Evolutionary conservation across 225 moss, liverwort and hornwort species (phyloP), one percentile per base, ranked within the genome.

Genomic region (Polytrichum commune): DNA sequence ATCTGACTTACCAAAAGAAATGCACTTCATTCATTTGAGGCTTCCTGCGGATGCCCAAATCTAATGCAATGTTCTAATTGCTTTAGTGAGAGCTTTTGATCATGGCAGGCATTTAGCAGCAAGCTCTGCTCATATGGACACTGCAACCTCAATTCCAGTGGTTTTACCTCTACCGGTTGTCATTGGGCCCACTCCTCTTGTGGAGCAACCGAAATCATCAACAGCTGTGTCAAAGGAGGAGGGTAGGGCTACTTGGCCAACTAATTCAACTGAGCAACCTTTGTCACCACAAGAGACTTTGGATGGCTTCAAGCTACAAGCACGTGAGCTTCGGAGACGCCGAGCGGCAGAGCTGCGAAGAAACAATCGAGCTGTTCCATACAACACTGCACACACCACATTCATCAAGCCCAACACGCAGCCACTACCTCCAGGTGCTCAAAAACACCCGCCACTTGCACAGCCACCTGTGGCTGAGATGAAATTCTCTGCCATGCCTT

Each of bases 221-320:
- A 38, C 24, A 25, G 62, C n/a, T 13, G 62, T 62, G 46, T n/a
- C 32, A 18, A 18, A 60, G 71, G 22, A 71, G 58, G 60, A 38
- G 25, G 33, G 5, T 22, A 54, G 19, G 25, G 64, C 4, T 8
- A 18, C 5, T 29, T 83, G 78, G 78, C 60, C 60, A 25, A 33
- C 27, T 1, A 7, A 38, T 32, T 64, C 10, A 72, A 73, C 60
- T 1, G 75, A 76, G 53, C 64, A 30, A 19, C 13, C 54, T 53
- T 32, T 76, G 1, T 46, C 82, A 28, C 78, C 82, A 4, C 77
- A 78, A 64, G 80, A 33, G n/a, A 7, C 75, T 19, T 68, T 88
- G 25, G 84, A 82, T 72, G 82, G 82, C 0, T 88, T 85, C 13
- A 88, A 85, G 32, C 73, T 85, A 4, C 84, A 88, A 82, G 84